Percentiles rank a stretch among this genome's conserved stretches.
phyloP scores from a whole-genome alignment of 768 basidiomycete species.

The Lactarius akahatsu region DNA sequence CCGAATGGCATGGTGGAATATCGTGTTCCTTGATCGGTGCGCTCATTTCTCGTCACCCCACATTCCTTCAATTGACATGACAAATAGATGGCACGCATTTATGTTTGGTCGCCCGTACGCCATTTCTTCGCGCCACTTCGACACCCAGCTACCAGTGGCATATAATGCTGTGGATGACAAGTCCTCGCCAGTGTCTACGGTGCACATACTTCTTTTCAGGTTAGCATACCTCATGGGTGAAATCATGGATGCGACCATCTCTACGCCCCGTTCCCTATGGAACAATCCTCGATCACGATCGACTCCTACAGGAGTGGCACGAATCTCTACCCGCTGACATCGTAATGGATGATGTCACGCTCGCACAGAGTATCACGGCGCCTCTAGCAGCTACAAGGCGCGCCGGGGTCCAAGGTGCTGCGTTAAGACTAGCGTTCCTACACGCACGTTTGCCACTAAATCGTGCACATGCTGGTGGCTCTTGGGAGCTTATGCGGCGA shows the following conservation, averaged over 20 bases:
- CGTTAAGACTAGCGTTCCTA: conserved; percentile 72
- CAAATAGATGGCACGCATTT: conserved; percentile 78
- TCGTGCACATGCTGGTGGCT: conserved; percentile 62
- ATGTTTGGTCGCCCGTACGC: conserved; percentile 78
- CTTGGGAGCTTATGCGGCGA: conserved; percentile 26
- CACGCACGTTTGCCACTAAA: conserved; percentile 86
- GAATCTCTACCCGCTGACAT: conserved; percentile 73
- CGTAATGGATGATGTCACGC: conserved; percentile 71
- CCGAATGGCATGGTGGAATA: conserved; percentile 92
- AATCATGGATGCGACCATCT: conserved; percentile 81
- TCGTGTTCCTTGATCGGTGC: conserved; percentile 74
- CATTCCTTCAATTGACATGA: conserved; percentile 21
- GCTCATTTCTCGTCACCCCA: conserved; percentile 30
- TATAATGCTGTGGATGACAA: conserved; percentile 64
- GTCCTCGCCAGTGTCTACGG: conserved; percentile 64
- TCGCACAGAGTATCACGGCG: conserved; percentile 71
- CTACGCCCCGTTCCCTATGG: conserved; percentile 73
- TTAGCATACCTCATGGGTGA: conserved; percentile 79
- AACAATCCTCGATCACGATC: conserved; percentile 68
- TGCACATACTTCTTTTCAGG: conserved; percentile 72
- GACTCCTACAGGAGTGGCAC: conserved; percentile 70
- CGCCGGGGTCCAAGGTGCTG: conserved; percentile 77
- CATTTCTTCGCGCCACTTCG: conserved; percentile 80
- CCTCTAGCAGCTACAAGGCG: conserved; percentile 57
- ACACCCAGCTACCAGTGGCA: conserved; percentile 72